Percentiles rank a stretch among this genome's conserved stretches.
Evolutionary conservation across 352 stramenopile genomes (phyloP).

Genomic region (Elongisporangium undulatum): DNA sequence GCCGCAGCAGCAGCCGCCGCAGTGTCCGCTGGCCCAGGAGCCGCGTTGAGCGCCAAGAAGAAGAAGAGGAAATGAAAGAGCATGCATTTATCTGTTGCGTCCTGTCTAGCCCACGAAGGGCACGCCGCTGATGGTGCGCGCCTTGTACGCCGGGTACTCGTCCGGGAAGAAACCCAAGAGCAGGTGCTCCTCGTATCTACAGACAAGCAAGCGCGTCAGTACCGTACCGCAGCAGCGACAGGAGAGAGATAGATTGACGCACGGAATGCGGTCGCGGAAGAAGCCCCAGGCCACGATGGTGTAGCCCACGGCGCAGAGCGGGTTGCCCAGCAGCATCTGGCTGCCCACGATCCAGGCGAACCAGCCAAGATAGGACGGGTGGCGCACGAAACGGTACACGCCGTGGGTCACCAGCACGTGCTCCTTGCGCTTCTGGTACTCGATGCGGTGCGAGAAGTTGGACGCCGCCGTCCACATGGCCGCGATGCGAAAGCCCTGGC

Average conservation of each 20-base stretch:
- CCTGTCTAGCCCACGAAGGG: conserved; percentile 72
- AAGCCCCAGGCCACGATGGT: conserved; percentile 91
- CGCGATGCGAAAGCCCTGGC: conserved; percentile 86
- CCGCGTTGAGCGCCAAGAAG: conserved; percentile 31
- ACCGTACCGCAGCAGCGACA: background rate
- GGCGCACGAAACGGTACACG: conserved; percentile 90
- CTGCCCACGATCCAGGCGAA: conserved; percentile 96
- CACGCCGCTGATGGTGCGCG: conserved; percentile 89
- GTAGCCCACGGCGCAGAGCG: conserved; percentile 84
- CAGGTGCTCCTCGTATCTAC: conserved; percentile 90
- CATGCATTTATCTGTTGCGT: conserved; percentile 7
- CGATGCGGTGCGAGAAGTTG: conserved; percentile 97
- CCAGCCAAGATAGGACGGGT: conserved; percentile 96
- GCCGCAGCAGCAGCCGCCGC: conserved; percentile 2
- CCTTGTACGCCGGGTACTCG: conserved; percentile 90
- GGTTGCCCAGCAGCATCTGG: conserved; percentile 93
- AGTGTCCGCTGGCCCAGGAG: conserved; percentile 3
- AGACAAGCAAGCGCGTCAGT: conserved; percentile 5
- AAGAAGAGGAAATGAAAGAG: conserved; percentile 44
- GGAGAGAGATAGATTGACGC: conserved; percentile 10
- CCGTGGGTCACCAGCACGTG: conserved; percentile 93
- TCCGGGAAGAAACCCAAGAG: conserved; percentile 90
- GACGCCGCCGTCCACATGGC: conserved; percentile 92
- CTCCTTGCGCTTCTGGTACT: conserved; percentile 90
- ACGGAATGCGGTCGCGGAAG: conserved; percentile 94